These are phyloP conservation scores for Chlamydomonas sphaeroides DNA, from an alignment of 139 green algal genomes.

Conservation along the genomic window DNA sequence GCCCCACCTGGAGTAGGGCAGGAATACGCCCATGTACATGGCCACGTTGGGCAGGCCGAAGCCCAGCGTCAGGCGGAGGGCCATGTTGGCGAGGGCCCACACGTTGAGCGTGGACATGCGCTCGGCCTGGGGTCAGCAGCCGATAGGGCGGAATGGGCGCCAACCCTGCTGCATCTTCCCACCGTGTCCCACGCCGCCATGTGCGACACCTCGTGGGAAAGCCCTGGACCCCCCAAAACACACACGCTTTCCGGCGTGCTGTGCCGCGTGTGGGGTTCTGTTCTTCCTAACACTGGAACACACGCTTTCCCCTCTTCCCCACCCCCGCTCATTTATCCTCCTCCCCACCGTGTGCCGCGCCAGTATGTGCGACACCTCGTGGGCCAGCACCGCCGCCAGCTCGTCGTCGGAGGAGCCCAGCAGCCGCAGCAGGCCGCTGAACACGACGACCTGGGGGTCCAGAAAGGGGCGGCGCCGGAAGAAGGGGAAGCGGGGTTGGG, in stretches of 20 bases:
- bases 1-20: slow-evolving; percentile 30
- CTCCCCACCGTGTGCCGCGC: slow-evolving; percentile 44
- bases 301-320: neutral
- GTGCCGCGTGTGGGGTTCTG: no score
- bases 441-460: slow-evolving; percentile 48
- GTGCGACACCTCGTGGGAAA: slow-evolving; percentile 88
- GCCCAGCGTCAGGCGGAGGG: slow-evolving; percentile 21
- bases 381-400: slow-evolving; percentile 86
- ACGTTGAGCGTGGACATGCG: slow-evolving; percentile 37
- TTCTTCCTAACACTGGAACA: no score
- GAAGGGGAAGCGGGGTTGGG: no score
- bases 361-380: slow-evolving; percentile 85
- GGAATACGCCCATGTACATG: slow-evolving; percentile 36
- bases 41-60: slow-evolving; percentile 34
- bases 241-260: no score
- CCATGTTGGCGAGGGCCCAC: slow-evolving; percentile 29
- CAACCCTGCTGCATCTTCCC: no score
- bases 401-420: slow-evolving; percentile 73
- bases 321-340: neutral
- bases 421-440: slow-evolving; percentile 71
- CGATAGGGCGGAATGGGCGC: no score
- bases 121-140: no score
- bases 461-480: no score
- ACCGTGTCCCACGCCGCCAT: slow-evolving; percentile 60
- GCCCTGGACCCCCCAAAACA: no score